A percentile compares a stretch with the other conserved stretches of the same genome.
These are phyloP conservation scores for Tolypocladium paradoxum DNA, from an alignment of 2,329 filamentous ascomycete genomes.

Conservation along the genomic window DNA sequence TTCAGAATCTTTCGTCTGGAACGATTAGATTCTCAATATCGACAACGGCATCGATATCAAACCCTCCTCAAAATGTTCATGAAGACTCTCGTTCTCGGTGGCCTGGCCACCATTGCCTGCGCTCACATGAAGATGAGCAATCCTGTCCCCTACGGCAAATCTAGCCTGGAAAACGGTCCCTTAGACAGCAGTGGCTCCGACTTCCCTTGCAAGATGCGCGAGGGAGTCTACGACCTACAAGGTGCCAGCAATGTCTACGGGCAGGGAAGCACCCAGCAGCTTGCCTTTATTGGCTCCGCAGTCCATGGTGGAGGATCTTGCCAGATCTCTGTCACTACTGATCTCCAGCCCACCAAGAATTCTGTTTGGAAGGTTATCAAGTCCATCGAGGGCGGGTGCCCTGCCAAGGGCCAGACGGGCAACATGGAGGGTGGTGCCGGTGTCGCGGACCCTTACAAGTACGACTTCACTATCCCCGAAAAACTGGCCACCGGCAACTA, in stretches of 20 bases:
- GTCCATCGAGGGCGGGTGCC: constrained; percentile 79
- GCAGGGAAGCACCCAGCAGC: constrained; percentile 25
- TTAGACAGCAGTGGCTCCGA: constrained; percentile 48
- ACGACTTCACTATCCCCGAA: constrained; percentile 60
- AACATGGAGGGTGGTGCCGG: constrained; percentile 44
- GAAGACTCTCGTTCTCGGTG: constrained; percentile 38
- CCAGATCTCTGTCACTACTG: constrained; percentile 78
- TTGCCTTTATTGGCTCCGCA: constrained; percentile 61
- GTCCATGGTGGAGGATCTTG: constrained; percentile 88
- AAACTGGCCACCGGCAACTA: constrained; percentile 66
- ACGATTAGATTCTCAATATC: constrained; percentile 13
- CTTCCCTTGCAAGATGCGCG: constrained; percentile 74
- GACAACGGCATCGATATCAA: constrained; percentile 1
- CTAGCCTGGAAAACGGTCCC: constrained; percentile 47
- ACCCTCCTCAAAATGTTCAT: constrained; percentile 33
- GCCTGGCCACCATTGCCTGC: constrained; percentile 47
- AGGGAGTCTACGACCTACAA: constrained; percentile 32
- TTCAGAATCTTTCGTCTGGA: constrained; percentile 18
- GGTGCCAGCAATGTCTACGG: constrained; percentile 47
- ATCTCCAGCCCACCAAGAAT: constrained; percentile 52
- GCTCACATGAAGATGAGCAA: constrained; percentile 68
- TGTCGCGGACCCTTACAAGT: constrained; percentile 40
- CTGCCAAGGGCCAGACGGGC: constrained; percentile 43
- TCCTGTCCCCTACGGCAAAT: constrained; percentile 51
- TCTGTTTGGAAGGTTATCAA: constrained; percentile 83